Percentiles rank a stretch among this genome's conserved stretches.
Evolutionary conservation across 345 rosid genomes (phyloP).

Genomic region (Eutrema japonicum): DNA sequence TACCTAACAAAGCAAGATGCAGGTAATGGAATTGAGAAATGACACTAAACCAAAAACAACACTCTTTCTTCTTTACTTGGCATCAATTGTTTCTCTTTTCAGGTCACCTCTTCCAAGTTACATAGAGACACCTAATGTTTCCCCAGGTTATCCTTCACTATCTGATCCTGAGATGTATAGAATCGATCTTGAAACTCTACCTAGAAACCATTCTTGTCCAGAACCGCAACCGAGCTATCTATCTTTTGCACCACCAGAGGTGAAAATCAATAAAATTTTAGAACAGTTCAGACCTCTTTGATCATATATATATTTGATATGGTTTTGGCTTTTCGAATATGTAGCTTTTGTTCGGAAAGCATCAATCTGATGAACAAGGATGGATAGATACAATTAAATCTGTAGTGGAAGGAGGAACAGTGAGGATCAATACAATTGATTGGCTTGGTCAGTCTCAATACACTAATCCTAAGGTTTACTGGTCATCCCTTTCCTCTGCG

Average conservation of each 20-base stretch:
- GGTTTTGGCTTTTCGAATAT: conserved; percentile 25
- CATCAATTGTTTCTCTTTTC: conserved; percentile 1
- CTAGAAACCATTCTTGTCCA: conserved; percentile 41
- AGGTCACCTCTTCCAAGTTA: conserved; percentile 71
- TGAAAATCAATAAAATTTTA: conserved; percentile 31
- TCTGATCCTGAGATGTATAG: conserved; percentile 63
- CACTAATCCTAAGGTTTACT: conserved; percentile 56
- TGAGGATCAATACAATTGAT: conserved; percentile 85
- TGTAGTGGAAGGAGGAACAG: conserved; percentile 57
- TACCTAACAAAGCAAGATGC: conserved; percentile 57
- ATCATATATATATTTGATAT: conserved; percentile 16
- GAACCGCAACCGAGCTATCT: conserved; percentile 58
- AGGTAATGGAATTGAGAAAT: conserved; percentile 40
- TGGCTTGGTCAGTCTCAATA: conserved; percentile 96
- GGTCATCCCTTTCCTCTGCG: conserved; percentile 80
- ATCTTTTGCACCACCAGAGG: conserved; percentile 96
- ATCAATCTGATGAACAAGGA: conserved; percentile 78
- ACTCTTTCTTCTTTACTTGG: neutral
- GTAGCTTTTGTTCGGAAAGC: conserved; percentile 76
- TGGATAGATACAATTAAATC: conserved; percentile 88
- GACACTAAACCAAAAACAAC: neutral
- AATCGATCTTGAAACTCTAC: conserved; percentile 52
- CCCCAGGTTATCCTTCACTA: conserved; percentile 60
- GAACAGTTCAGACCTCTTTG: conserved; percentile 27
- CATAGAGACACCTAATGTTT: conserved; percentile 60